These are phyloP conservation scores for Lactarius akahatsu DNA, from an alignment of 768 basidiomycete genomes.

Conservation along the genomic window DNA sequence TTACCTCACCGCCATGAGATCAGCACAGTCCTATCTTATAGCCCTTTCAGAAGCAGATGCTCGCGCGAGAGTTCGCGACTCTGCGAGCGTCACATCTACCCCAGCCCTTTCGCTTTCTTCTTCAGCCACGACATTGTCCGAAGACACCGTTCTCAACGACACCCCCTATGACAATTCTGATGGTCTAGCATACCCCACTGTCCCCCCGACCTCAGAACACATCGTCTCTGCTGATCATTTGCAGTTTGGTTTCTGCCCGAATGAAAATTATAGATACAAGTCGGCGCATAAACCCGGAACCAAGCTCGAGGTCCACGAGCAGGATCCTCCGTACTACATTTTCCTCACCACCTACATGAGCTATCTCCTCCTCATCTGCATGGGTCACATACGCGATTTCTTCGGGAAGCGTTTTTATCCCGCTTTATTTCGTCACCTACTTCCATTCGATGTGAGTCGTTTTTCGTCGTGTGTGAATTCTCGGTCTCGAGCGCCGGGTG, in stretches of 20 bases:
- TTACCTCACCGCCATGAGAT: slow-evolving; percentile 43
- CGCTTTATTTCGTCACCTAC: slow-evolving; percentile 72
- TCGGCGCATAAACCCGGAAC: slow-evolving; percentile 57
- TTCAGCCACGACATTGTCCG: slow-evolving; percentile 64
- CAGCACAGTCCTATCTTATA: slow-evolving; percentile 59
- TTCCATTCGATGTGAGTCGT: slow-evolving; percentile 75
- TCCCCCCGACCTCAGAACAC: slow-evolving; percentile 80
- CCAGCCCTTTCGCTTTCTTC: slow-evolving; percentile 75
- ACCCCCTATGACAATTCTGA: slow-evolving; percentile 45
- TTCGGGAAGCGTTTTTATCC: slow-evolving; percentile 81
- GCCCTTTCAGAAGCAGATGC: slow-evolving; percentile 67
- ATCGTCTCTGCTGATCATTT: slow-evolving; percentile 77
- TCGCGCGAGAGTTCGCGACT: slow-evolving; percentile 50
- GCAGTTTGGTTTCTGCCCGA: slow-evolving; percentile 90
- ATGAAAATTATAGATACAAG: slow-evolving; percentile 67
- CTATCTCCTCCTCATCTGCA: slow-evolving; percentile 86
- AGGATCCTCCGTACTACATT: slow-evolving; percentile 92
- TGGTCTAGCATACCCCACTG: slow-evolving; percentile 57
- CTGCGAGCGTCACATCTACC: slow-evolving; percentile 54
- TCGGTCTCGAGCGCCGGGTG: background rate
- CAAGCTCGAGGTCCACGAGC: slow-evolving; percentile 58
- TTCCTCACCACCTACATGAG: slow-evolving; percentile 89
- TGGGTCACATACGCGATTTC: slow-evolving; percentile 95
- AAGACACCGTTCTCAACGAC: slow-evolving; percentile 64
- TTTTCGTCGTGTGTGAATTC: slow-evolving; percentile 6